Evolutionary conservation across 441 rosid genomes (phyloP).

Genomic region (Populus trichocarpa): DNA sequence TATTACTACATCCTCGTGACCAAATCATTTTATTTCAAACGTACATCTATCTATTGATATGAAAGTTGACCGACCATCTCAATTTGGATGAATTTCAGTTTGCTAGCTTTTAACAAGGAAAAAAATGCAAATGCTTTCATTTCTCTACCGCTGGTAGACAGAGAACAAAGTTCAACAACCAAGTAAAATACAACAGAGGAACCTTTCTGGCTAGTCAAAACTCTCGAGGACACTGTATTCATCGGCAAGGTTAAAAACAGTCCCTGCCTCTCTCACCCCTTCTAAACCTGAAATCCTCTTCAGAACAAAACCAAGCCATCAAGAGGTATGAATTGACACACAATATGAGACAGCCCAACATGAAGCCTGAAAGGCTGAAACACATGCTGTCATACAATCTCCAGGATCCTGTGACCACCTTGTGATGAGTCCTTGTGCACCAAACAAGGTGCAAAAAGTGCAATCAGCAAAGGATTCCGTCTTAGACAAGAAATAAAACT

Average conservation of each 20-base stretch:
- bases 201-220: background rate
- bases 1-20: too few species aligned
- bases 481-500: constrained; percentile 52
- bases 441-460: constrained; percentile 45
- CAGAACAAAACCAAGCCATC: constrained; percentile 6
- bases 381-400: constrained; percentile 25
- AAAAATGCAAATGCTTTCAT: background rate
- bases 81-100: background rate
- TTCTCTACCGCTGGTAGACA: background rate
- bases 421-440: constrained; percentile 24
- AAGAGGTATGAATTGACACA: background rate
- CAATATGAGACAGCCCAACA: background rate
- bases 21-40: background rate
- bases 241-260: constrained; percentile 1
- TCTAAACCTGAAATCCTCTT: background rate
- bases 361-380: background rate
- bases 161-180: background rate
- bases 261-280: background rate
- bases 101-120: background rate
- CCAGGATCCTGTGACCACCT: constrained; percentile 16
- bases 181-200: background rate
- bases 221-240: background rate
- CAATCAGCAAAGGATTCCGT: constrained; percentile 67
- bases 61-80: background rate
- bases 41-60: background rate